Percentiles rank a stretch among this genome's conserved stretches.
Conservation (phyloP, 2,329 filamentous ascomycete genomes). For the Simplicillium aogashimaense region DNA sequence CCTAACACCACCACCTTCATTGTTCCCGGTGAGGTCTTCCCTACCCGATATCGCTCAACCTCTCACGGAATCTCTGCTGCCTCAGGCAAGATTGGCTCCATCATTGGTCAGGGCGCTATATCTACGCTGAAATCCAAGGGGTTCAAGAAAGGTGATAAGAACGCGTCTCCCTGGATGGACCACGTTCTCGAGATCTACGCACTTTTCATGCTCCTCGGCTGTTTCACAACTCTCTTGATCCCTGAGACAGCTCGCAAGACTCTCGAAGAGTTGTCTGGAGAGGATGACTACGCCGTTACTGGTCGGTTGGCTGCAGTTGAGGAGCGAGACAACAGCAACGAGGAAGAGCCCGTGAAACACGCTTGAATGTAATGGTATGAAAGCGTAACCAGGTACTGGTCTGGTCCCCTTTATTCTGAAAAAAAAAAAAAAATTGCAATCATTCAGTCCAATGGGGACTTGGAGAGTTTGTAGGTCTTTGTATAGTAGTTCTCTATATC, state of each 20-base stretch:
- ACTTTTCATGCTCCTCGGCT: constrained; percentile 66
- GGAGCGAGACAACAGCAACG: not conserved
- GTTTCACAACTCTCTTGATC: constrained; percentile 59
- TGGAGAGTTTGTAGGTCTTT: no score
- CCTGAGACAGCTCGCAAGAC: constrained; percentile 68
- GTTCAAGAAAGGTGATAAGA: constrained; percentile 19
- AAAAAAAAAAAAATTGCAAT: not conserved
- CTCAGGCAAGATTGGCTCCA: constrained; percentile 44
- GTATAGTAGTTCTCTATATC: no score
- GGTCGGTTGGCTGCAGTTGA: not conserved
- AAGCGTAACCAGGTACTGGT: constrained; percentile 40
- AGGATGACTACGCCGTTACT: constrained; percentile 12
- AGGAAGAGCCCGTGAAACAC: not conserved
- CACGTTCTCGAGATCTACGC: constrained; percentile 69
- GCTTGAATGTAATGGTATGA: no score
- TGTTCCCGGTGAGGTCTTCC: constrained; percentile 46
- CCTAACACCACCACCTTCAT: constrained; percentile 49
- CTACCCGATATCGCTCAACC: constrained; percentile 45
- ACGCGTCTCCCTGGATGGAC: constrained; percentile 56
- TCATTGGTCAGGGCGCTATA: constrained; percentile 48
- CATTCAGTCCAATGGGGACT: no score
- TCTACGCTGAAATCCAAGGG: constrained; percentile 39
- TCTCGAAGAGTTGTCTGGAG: constrained; percentile 49
- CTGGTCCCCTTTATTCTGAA: constrained; percentile 48
- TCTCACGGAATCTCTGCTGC: constrained; percentile 49